Base-by-base conservation (phyloP, 1,139 yeast genomes). In the Groenewaldozyma auringiensis region DNA sequence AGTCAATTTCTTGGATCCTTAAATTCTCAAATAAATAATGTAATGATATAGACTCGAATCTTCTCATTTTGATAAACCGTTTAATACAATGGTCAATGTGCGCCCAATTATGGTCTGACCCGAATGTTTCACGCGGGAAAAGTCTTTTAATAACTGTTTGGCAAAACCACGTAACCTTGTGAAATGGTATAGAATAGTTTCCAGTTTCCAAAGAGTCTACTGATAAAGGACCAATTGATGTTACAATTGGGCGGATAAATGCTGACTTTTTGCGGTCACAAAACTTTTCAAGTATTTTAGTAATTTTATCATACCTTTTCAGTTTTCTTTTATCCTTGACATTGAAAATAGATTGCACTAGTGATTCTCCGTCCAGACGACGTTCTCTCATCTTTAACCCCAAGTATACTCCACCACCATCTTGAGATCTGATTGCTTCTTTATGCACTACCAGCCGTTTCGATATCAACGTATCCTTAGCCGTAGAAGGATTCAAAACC, bases 91-190 rank as follows among this genome's bases (percentile, higher is more conserved):
- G 53, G 37, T 69, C 59, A 0, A 84, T 55, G 0, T 60, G 49
- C 0, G 68, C 47, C 57, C 75, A 74, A 56, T 85, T 86, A 4
- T 54, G 50, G 1, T 50, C 50, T 1, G 76, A 61, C 0, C 95
- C 95, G 68, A 83, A 75, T 1, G 75, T 53, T 8, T 66, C 69
- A 1, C 59, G 37, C 0, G 92, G 87, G 29, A 83, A 64, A 0
- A 82, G 49, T 44, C 69, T 37, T 11, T 43, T 35, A 32, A 60
- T 33, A 6, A 52, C 51, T 3, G 47, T 37, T 13, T 43, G 44
- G 34, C 53, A 49, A 27, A 56, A 55, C 27, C 40, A 42, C 22
- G 43, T 27, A 2, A 50, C 54, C n/a, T 33, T 14, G 42, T 53
- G 48, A 21, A 31, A 47, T 27, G 47, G 47, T 37, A 22, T 41